phyloP scores from a whole-genome alignment of 129 eudicot genomes.

The Lonicera japonica region DNA sequence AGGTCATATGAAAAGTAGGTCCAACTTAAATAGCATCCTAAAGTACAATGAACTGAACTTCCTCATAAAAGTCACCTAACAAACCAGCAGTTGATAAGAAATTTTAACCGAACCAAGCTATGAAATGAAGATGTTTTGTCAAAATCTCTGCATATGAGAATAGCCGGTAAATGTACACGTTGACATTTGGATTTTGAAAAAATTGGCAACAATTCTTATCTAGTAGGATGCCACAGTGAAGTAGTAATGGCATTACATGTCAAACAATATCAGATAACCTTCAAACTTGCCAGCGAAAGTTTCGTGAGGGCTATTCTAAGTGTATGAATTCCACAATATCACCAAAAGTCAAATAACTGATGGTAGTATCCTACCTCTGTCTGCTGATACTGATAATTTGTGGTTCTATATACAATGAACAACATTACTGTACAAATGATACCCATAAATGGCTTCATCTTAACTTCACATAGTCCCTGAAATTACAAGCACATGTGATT shows the following conservation, averaged over 20 bases:
- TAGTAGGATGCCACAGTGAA: no score
- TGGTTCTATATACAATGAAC: slow-evolving; percentile 82
- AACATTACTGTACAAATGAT: slow-evolving; percentile 62
- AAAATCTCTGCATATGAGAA: no score
- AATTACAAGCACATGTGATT: slow-evolving; percentile 11
- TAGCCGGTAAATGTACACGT: no score
- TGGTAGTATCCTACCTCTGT: slow-evolving; percentile 49
- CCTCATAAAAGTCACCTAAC: no score
- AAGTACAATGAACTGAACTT: no score
- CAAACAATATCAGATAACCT: background rate
- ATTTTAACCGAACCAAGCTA: no score
- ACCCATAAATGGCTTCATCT: slow-evolving; percentile 72
- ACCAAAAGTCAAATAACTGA: background rate
- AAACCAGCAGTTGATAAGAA: no score
- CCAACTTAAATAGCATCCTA: no score
- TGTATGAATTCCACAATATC: slow-evolving; percentile 6
- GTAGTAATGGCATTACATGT: background rate
- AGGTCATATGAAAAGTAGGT: no score
- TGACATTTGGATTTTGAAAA: no score
- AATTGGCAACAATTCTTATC: no score
- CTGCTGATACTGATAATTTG: slow-evolving; percentile 77
- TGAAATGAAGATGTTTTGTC: no score
- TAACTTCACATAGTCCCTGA: slow-evolving; percentile 59
- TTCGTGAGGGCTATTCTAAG: background rate
- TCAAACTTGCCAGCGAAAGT: background rate